Conservation (phyloP, 805 yeast species). For the Kazachstania africana region DNA sequence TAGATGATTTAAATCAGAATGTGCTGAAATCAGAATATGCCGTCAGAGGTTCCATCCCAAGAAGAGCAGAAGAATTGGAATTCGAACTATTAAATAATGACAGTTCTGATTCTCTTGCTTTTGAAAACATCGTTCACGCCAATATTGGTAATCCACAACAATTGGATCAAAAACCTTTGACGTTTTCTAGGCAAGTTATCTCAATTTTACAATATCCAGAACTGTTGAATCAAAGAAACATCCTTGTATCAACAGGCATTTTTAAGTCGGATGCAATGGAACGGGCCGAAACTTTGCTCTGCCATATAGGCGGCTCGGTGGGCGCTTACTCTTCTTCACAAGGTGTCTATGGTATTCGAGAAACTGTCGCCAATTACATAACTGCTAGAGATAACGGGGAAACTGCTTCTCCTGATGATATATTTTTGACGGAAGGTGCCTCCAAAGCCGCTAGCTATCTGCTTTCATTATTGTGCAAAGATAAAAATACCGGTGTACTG, state of each 20-base stretch:
- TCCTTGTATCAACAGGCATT: neutral
- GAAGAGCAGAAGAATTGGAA: conserved; percentile 76
- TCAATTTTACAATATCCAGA: conserved; percentile 80
- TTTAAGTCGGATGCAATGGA: conserved; percentile 56
- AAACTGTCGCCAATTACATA: conserved; percentile 74
- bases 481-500: conserved; percentile 60
- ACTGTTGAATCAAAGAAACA: conserved; percentile 30
- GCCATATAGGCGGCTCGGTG: conserved; percentile 63
- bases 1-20: conserved; percentile 51
- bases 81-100: conserved; percentile 41
- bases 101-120: conserved; percentile 47
- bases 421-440: conserved; percentile 88
- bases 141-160: conserved; percentile 98
- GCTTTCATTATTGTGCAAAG: conserved; percentile 55
- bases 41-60: conserved; percentile 89
- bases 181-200: conserved; percentile 85
- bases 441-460: conserved; percentile 83
- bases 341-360: conserved; percentile 63
- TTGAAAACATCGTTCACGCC: conserved; percentile 66
- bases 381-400: conserved; percentile 69
- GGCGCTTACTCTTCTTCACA: conserved; percentile 96
- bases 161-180: conserved; percentile 83
- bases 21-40: conserved; percentile 88
- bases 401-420: conserved; percentile 51
- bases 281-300: conserved; percentile 54